Percentiles rank a stretch among this genome's conserved stretches.
These are phyloP conservation scores for Tephrocybe sp. DNA, from an alignment of 768 basidiomycete species.

Conservation along the genomic window DNA sequence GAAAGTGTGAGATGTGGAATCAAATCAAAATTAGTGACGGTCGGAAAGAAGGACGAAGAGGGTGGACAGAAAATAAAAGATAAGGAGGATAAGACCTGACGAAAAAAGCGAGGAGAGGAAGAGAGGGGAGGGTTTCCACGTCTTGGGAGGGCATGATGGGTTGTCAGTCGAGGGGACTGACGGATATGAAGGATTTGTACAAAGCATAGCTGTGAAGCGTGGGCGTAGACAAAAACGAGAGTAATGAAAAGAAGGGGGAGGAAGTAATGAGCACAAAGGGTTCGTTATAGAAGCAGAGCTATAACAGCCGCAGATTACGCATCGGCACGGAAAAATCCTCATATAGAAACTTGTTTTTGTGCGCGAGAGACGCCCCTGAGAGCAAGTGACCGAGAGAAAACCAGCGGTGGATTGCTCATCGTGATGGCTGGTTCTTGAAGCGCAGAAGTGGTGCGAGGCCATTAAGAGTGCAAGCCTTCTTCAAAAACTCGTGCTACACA, in stretches of 20 bases:
- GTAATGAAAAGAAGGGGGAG: background rate
- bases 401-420: background rate
- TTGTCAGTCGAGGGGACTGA: background rate
- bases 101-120: background rate
- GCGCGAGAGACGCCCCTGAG: background rate
- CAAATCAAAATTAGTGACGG: background rate
- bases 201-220: background rate
- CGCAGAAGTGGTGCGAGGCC: conserved; percentile 85
- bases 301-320: background rate
- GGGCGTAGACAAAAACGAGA: background rate
- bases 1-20: background rate
- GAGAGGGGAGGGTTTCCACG: background rate
- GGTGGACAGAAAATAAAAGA: background rate
- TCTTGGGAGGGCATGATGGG: conserved; percentile 9
- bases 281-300: conserved; percentile 1
- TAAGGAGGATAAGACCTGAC: too few species aligned
- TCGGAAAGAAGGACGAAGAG: conserved; percentile 6
- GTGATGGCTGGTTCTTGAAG: conserved; percentile 66
- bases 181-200: background rate
- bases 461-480: conserved; percentile 78
- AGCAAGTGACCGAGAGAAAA: background rate
- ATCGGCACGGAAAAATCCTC: background rate
- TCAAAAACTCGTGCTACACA: conserved; percentile 87
- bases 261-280: background rate
- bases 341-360: background rate